A percentile compares a stretch with the other conserved stretches of the same genome.
Conservation (phyloP, 768 basidiomycete genomes). For the Rhodotorula diobovata region DNA sequence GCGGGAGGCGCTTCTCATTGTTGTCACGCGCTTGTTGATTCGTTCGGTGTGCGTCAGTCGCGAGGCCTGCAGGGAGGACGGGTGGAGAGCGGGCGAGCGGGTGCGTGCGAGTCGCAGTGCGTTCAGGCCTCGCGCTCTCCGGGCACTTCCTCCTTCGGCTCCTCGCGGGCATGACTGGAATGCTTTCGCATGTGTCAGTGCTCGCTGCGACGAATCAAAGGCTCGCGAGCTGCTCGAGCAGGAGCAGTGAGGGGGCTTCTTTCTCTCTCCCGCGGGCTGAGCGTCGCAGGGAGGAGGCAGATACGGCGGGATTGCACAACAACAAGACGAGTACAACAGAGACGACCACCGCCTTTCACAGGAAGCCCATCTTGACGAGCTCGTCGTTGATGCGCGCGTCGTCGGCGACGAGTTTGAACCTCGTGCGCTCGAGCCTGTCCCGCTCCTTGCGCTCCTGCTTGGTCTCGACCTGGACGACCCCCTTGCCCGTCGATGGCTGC, state of each 20-base stretch:
- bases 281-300: neutral
- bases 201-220: too few species aligned
- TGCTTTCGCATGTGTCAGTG: too few species aligned
- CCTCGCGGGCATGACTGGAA: too few species aligned
- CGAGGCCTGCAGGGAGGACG: too few species aligned
- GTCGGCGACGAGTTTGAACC: neutral
- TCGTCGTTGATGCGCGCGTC: neutral
- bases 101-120: too few species aligned
- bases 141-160: too few species aligned
- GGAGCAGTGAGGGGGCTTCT: neutral
- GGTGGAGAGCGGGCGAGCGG: neutral
- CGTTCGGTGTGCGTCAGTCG: too few species aligned
- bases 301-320: neutral
- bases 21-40: too few species aligned
- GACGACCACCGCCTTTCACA: neutral
- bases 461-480: neutral
- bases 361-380: neutral
- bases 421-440: neutral
- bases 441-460: neutral
- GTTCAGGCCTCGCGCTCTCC: too few species aligned
- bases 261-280: neutral
- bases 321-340: neutral
- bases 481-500: neutral
- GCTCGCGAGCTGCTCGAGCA: neutral
- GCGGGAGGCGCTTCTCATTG: too few species aligned